These are phyloP conservation scores for Arthrobotrys sphaeroides DNA, from an alignment of 2,329 filamentous ascomycete species.

Conservation along the genomic window DNA sequence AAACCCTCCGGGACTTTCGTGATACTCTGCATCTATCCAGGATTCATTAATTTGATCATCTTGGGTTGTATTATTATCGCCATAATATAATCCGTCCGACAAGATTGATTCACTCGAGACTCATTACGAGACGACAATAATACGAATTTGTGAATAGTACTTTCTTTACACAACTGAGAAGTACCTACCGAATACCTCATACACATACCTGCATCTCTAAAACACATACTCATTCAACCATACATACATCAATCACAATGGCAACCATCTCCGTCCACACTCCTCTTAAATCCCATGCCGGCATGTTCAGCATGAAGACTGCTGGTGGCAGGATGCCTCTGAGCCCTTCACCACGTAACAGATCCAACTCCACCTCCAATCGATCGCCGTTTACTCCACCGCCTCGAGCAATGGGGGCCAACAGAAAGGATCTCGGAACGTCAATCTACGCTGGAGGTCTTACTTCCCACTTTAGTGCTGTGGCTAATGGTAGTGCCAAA, in stretches of 20 bases:
- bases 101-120: constrained; percentile 45
- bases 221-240: constrained; percentile 57
- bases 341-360: constrained; percentile 83
- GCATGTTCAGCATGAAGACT: constrained; percentile 89
- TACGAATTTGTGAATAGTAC: constrained; percentile 26
- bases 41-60: constrained; percentile 55
- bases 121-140: constrained; percentile 13
- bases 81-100: constrained; percentile 54
- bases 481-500: constrained; percentile 46
- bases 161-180: constrained; percentile 43
- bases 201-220: constrained; percentile 19
- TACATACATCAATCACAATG: constrained; percentile 72
- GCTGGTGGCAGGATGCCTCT: constrained; percentile 94
- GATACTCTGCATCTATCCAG: constrained; percentile 39
- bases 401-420: constrained; percentile 57
- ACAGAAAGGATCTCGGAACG: constrained; percentile 73
- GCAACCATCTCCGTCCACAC: constrained; percentile 84
- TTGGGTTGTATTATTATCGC: constrained; percentile 54
- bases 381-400: constrained; percentile 81
- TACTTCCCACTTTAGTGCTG: constrained; percentile 64
- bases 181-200: constrained; percentile 1
- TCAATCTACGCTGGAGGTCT: constrained; percentile 61
- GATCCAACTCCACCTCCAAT: constrained; percentile 68
- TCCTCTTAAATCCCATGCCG: constrained; percentile 92
- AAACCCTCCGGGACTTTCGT: constrained; percentile 8